Base-by-base conservation (phyloP, 257 asterid species). In the Phtheirospermum japonicum region DNA sequence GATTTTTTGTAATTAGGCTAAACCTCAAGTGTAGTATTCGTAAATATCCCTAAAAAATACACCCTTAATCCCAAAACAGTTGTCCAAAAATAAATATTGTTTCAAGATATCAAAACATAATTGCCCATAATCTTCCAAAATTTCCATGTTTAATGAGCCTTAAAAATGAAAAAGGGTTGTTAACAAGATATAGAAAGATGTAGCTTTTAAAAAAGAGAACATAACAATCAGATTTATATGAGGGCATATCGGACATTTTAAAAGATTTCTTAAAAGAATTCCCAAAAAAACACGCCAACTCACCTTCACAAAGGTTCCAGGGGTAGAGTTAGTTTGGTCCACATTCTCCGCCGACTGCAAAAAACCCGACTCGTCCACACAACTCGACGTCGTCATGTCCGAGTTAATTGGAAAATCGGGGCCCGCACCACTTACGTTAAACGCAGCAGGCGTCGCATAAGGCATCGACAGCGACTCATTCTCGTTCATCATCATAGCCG, bases 231-330 rank as follows among this genome's bases (percentile, higher is more conserved):
- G 49, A 42, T 7, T n/a, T n/a, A n/a, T n/a, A n/a, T n/a, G n/a
- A 42, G 49, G 28, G 28, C 28, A 3, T 23, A 23, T 23, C 3
- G 28, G 28, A 1, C 28, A 23, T 3, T 23, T 23, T 3, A 23
- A 1, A 23, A 23, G 28, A 3, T 23, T 23, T 23, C 28, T n/a
- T 23, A 23, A 23, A 1, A 23, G 28, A 23, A 3, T 23, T 23
- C 1, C 1, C 2, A 23, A 43, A 68, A 65, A 49, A 18, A 40
- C 26, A 66, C 2, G 64, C 23, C 18, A 51, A 12, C 55, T 55
- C 63, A 89, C 99, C 99, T 92, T 92, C 71, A 92, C 99, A 64
- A 89, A 92, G 87, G 86, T 84, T 77, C 84, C 65, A 2, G 79
- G 54, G n/a, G 73, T 67, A 9, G 82, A 73, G 73, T 51, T 51